Base-by-base conservation (phyloP, 73 alveolate genomes). In the Stentor coeruleus region DNA sequence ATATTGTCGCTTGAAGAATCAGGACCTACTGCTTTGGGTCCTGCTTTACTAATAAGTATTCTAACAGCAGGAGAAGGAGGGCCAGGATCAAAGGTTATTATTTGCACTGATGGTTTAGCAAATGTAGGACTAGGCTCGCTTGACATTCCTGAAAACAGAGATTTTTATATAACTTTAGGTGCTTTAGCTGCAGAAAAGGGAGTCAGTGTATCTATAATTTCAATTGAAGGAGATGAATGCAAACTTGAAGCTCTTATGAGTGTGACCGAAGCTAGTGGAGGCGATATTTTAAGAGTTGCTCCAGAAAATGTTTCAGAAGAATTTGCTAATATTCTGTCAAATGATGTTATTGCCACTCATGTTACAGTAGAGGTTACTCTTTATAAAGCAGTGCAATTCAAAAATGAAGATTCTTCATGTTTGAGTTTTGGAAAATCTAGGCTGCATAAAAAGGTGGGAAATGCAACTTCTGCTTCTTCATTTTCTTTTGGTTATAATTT, bases 51-150 rank as follows among this genome's bases (percentile, higher is more conserved):
- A 3, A 81, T 95, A 49, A 79, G 98, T n/a, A 76, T 94, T 36
- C 90, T 91, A 15, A 41, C 93, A 49, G 95, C 96, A 55, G 85
- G 87, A 42, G 81, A 84, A 86, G 97, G 93, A 26, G 88, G 88
- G 84, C 89, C 93, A 41, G 99, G 99, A 33, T 93, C 98, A 35
- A 84, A 76, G 82, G 96, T 96, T 3, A 88, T 96, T 31, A 76
- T 94, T 57, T 96, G 99, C 83, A 96, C 99, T 40, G 99, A 96
- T 90, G 99, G 99, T 0, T 86, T 94, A 36, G 96, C 99, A 38
- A 96, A 96, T 89, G 91, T 87, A 39, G 99, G 99, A 39, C 80
- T 96, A 2, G 99, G 98, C n/a, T 49, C 93, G 39, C 74, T 96
- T 58, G 94, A 89, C 87, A 75, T 59, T 74, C 86, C 58, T 49